Evolutionary conservation across 1,139 yeast species (phyloP).

Genomic region (Lodderomyces jiufengensis): DNA sequence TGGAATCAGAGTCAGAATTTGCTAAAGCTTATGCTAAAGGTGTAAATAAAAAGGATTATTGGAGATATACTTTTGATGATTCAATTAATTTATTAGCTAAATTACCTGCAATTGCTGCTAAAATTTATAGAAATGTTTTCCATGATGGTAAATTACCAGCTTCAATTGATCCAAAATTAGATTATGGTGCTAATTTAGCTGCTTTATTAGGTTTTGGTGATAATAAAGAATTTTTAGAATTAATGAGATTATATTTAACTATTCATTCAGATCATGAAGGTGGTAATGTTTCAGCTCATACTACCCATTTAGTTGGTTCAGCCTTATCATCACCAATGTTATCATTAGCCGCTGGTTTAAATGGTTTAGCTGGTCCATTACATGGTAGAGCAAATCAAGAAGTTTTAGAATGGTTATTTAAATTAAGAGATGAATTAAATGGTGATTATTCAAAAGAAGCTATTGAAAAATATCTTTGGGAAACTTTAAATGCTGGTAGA

Average conservation of each 20-base stretch:
- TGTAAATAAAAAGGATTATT: constrained; percentile 81
- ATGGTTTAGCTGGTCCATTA: constrained; percentile 97
- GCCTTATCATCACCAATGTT: constrained; percentile 92
- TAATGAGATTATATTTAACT: constrained; percentile 89
- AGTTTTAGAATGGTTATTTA: constrained; percentile 89
- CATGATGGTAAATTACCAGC: constrained; percentile 78
- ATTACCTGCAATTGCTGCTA: constrained; percentile 89
- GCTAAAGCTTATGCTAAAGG: constrained; percentile 91
- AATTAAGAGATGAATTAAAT: constrained; percentile 71
- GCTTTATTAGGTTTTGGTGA: constrained; percentile 77
- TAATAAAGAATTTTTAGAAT: constrained; percentile 78
- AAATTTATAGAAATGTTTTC: constrained; percentile 88
- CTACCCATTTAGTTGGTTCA: constrained; percentile 95
- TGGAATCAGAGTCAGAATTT: constrained; percentile 86
- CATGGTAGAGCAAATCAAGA: constrained; percentile 99
- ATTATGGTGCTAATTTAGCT: constrained; percentile 91
- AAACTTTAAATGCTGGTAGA: constrained; percentile 84
- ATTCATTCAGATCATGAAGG: constrained; percentile 98
- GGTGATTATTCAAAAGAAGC: constrained; percentile 71
- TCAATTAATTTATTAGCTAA: constrained; percentile 84
- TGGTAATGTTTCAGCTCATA: constrained; percentile 97
- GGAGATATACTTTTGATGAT: constrained; percentile 93
- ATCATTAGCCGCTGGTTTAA: constrained; percentile 90
- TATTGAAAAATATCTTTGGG: constrained; percentile 88
- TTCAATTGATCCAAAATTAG: constrained; percentile 63